Conservation (phyloP, 2,329 filamentous ascomycete genomes). For the Cladosporium halotolerans region DNA sequence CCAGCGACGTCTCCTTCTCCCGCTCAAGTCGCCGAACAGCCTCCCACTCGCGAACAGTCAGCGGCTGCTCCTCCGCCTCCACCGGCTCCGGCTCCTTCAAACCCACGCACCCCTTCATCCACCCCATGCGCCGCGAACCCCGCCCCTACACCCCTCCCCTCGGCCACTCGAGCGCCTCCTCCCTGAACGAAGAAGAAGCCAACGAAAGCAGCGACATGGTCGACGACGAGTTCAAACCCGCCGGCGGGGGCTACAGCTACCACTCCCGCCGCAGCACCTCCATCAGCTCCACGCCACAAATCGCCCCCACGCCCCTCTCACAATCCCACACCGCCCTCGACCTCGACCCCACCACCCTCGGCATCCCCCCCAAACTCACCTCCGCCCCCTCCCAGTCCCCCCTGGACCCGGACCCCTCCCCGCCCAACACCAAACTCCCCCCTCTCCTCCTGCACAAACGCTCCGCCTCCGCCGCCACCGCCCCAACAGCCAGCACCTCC, state of each 20-base stretch:
- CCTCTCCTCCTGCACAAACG: no score
- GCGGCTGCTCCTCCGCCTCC: slow-evolving; percentile 50
- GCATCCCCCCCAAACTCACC: slow-evolving; percentile 39
- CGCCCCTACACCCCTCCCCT: slow-evolving; percentile 49
- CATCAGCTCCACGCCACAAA: slow-evolving; percentile 32
- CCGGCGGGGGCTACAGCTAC: slow-evolving; percentile 28
- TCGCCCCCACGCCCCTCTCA: slow-evolving; percentile 25
- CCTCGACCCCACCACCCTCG: slow-evolving; percentile 17
- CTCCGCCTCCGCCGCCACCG: no score
- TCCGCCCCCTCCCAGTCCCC: slow-evolving; percentile 16
- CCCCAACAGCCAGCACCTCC: slow-evolving; percentile 4
- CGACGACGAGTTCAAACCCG: slow-evolving; percentile 38
- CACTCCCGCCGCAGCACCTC: slow-evolving; percentile 38
- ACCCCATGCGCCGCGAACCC: slow-evolving; percentile 51
- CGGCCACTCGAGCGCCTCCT: slow-evolving; percentile 43
- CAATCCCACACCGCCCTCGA: slow-evolving; percentile 30
- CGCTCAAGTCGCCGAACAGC: slow-evolving; percentile 34
- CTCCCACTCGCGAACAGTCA: slow-evolving; percentile 47
- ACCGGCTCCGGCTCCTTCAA: slow-evolving; percentile 41
- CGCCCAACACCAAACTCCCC: no score
- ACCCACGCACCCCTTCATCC: slow-evolving; percentile 47
- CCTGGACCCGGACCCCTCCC: no score
- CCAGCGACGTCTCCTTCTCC: slow-evolving; percentile 39
- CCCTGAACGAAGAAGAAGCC: slow-evolving; percentile 39
- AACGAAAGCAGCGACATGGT: slow-evolving; percentile 37